These are phyloP conservation scores for Athelia sp. DNA, from an alignment of 1,284 basidiomycete species.

Conservation along the genomic window DNA sequence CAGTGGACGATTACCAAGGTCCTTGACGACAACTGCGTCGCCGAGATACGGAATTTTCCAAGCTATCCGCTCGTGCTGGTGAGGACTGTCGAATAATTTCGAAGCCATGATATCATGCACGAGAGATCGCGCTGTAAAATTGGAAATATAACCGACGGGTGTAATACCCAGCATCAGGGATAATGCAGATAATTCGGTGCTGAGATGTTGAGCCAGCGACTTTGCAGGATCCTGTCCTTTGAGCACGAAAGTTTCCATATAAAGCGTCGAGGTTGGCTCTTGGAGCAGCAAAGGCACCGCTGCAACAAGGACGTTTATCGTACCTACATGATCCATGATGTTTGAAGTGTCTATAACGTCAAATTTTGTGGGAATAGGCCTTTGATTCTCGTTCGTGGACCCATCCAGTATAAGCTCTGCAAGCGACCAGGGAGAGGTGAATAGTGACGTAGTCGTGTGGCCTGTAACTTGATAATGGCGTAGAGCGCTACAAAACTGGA, in stretches of 20 bases:
- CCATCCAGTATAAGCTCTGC: too few relatives aligned
- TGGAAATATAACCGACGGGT: constrained; percentile 35
- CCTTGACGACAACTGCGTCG: too few relatives aligned
- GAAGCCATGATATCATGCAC: constrained; percentile 31
- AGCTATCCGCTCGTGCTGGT: constrained; percentile 36
- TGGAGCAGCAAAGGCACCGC: constrained; percentile 29
- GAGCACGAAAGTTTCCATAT: constrained; percentile 37
- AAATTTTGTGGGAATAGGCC: constrained; percentile 30
- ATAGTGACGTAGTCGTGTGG: constrained; percentile 20
- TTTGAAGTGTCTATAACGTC: constrained; percentile 54
- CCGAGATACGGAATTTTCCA: constrained; percentile 29
- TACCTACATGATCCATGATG: constrained; percentile 42
- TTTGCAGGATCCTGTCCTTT: constrained; percentile 17
- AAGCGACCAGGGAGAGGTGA: constrained; percentile 29
- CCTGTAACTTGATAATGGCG: constrained; percentile 13
- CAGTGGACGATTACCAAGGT: too few relatives aligned
- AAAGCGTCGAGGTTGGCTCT: constrained; percentile 22
- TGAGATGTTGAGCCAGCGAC: constrained; percentile 28
- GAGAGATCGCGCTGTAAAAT: constrained; percentile 37
- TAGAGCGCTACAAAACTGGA: constrained; percentile 24
- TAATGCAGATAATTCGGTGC: constrained; percentile 33
- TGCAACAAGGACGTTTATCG: constrained; percentile 44
- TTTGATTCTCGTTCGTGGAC: too few relatives aligned
- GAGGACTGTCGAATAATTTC: not conserved
- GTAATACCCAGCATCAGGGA: constrained; percentile 36